A percentile compares a stretch with the other conserved stretches of the same genome.
Conservation (phyloP, 2,329 filamentous ascomycete genomes). For the Drechslera avenae region DNA sequence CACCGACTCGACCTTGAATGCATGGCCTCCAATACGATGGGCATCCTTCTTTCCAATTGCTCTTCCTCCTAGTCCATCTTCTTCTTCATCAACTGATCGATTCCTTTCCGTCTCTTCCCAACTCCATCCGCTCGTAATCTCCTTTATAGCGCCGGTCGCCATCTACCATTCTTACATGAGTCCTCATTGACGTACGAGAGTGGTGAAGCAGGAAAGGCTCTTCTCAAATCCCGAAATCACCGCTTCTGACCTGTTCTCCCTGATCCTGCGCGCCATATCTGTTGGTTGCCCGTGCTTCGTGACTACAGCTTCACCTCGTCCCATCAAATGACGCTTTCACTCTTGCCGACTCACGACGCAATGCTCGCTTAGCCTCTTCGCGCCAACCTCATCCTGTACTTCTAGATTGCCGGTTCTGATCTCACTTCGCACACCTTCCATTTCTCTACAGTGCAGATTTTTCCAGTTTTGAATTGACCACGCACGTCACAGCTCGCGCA, state of each 20-base stretch:
- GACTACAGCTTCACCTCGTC: constrained; percentile 17
- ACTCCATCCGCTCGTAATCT: not conserved
- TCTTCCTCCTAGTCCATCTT: not conserved
- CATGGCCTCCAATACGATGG: no score
- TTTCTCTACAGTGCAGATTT: not conserved
- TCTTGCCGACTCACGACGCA: not conserved
- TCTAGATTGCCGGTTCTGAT: not conserved
- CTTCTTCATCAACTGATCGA: not conserved
- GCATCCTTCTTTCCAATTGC: not conserved
- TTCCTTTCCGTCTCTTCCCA: not conserved
- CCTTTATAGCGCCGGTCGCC: constrained; percentile 12
- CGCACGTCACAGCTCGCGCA: not conserved
- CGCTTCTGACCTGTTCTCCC: not conserved
- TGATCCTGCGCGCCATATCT: constrained; percentile 4
- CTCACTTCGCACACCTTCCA: not conserved
- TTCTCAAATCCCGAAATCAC: not conserved
- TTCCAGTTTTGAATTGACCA: not conserved
- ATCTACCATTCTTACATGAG: not conserved
- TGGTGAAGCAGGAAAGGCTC: not conserved
- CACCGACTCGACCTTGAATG: not conserved
- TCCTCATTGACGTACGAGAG: not conserved
- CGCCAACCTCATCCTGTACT: not conserved
- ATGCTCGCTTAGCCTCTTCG: not conserved
- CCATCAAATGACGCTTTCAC: constrained; percentile 3
- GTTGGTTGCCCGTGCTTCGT: constrained; percentile 17